Percentiles rank a stretch among this genome's conserved stretches.
These are phyloP conservation scores for Pseudonitzschia delicatissima DNA, from an alignment of 108 stramenopile genomes.

Conservation along the genomic window DNA sequence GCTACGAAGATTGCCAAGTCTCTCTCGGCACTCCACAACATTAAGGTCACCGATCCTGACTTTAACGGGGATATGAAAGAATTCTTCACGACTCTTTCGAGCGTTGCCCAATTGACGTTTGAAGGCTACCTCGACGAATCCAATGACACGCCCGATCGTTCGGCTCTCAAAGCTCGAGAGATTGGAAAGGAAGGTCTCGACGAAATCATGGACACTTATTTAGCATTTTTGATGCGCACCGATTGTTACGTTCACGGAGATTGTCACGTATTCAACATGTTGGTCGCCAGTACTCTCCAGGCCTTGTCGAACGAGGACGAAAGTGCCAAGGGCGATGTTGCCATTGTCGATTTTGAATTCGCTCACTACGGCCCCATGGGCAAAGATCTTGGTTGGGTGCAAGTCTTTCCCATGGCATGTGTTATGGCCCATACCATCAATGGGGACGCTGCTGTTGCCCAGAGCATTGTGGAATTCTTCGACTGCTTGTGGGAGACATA, in stretches of 20 bases:
- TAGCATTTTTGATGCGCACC: conserved; percentile 4
- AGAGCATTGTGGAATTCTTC: conserved; percentile 10
- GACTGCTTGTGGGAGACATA: conserved; percentile 9
- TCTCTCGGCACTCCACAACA: conserved; percentile 31
- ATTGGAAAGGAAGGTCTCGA: conserved; percentile 16
- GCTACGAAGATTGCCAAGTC: conserved; percentile 36
- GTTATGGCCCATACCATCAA: conserved; percentile 11
- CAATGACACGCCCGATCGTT: not conserved
- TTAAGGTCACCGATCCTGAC: conserved; percentile 24
- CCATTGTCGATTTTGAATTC: conserved; percentile 41
- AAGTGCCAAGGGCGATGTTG: not conserved
- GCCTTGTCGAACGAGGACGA: conserved; percentile 7
- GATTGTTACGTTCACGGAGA: conserved; percentile 42
- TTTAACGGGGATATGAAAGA: conserved; percentile 37
- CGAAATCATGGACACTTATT: conserved; percentile 4
- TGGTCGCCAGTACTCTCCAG: conserved; percentile 40
- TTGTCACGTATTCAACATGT: conserved; percentile 52
- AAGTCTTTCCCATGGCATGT: conserved; percentile 20
- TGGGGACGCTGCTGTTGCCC: not conserved
- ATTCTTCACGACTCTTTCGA: not conserved
- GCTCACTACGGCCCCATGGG: conserved; percentile 26
- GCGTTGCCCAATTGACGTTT: not conserved
- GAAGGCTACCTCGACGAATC: not conserved
- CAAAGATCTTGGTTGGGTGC: conserved; percentile 22
- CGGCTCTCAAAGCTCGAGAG: conserved; percentile 11